Evolutionary conservation across 306 rosid genomes (phyloP).

Genomic region (Mimosa bimucronata): DNA sequence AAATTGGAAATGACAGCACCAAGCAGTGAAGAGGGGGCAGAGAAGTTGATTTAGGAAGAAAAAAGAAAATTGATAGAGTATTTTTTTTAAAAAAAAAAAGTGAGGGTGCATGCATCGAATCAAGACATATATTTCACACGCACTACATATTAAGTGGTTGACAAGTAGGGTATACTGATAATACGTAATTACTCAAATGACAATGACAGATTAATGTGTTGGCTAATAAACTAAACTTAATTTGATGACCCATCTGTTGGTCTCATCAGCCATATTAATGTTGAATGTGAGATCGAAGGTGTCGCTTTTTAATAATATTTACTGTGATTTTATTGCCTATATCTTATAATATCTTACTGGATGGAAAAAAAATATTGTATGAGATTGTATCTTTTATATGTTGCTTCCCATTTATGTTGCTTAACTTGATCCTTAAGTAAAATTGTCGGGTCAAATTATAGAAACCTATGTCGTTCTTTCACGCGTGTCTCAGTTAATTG

Average conservation of each 20-base stretch:
- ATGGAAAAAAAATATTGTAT: neutral
- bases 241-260: neutral
- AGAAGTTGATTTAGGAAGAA: neutral
- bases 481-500: constrained; percentile 25
- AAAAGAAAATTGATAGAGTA: neutral
- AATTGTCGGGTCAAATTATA: constrained; percentile 30
- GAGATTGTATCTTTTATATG: neutral
- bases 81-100: neutral
- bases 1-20: constrained; percentile 13
- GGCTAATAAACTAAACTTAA: constrained; percentile 25
- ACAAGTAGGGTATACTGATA: constrained; percentile 29
- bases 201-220: constrained; percentile 28
- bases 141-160: constrained; percentile 15
- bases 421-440: constrained; percentile 52
- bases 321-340: neutral
- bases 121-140: constrained; percentile 1
- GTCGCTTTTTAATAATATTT: constrained; percentile 1
- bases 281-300: neutral
- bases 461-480: constrained; percentile 31
- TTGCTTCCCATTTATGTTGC: constrained; percentile 29
- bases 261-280: constrained; percentile 28
- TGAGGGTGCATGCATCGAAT: constrained; percentile 15
- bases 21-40: neutral
- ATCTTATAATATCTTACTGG: neutral
- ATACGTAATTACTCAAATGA: constrained; percentile 24